Evolutionary conservation across 495 filamentous ascomycete genomes (phyloP), one percentile per base, ranked within the genome.

Genomic region (Xeromyces bisporus): DNA sequence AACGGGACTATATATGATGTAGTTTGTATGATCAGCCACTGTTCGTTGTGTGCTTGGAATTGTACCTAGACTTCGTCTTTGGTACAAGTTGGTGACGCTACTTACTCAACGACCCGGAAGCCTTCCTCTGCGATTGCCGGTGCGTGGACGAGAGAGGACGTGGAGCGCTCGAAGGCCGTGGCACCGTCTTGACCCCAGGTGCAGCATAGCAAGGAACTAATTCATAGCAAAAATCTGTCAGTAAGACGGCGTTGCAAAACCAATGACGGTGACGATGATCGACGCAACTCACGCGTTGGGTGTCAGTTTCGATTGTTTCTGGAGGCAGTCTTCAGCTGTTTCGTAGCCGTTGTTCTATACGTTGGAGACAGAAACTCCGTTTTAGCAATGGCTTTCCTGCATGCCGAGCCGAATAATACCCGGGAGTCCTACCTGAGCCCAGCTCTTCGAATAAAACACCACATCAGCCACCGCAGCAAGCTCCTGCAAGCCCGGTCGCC

Each of bases 131-230:
- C 48, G 27, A 59, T 62, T 33, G 66, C 67, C 25, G 62, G 53
- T 21, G 50, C 55, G 33, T 68, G 58, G 23, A 58, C 41, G 34
- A 55, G 46, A 12, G 45, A 48, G 28, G 46, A 41, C 21, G 50
- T 45, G 6, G 42, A 40, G 30, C 48, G 48, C 23, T 58, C 62
- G 15, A 73, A 43, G 29, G 54, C 60, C 14, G 55, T 53, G 10
- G 72, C 75, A 20, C 76, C 77, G 23, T 62, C 49, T 29, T 63
- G 47, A 29, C 77, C 75, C 77, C 76, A 82, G 33, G 77, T 78
- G 50, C 76, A 80, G 32, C 63, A 60, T 26, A 75, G 51, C 14
- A 73, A 46, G 15, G 62, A 58, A 25, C 74, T 79, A 33, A 17
- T n/a, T n/a, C n/a, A n/a, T n/a, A n/a, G n/a, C n/a, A n/a, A n/a